Percentiles rank a stretch among this genome's conserved stretches.
These are phyloP conservation scores for Porcisia deanei DNA, from an alignment of 208 protist genomes.

Conservation along the genomic window DNA sequence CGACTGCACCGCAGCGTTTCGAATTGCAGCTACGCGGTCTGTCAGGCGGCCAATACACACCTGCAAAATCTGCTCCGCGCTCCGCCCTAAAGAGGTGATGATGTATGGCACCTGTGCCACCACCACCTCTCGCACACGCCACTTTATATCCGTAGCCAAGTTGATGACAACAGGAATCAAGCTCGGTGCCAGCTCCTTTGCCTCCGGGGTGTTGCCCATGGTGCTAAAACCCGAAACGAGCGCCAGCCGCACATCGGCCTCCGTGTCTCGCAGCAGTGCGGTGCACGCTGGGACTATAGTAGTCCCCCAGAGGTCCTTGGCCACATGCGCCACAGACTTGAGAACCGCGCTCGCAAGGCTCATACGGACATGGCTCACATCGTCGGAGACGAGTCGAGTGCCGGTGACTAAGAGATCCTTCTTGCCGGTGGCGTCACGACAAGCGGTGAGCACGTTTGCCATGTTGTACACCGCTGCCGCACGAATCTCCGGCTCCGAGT, in stretches of 20 bases:
- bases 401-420: conserved; percentile 76
- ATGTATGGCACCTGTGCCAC: conserved; percentile 84
- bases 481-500: conserved; percentile 84
- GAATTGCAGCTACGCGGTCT: conserved; percentile 88
- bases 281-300: conserved; percentile 81
- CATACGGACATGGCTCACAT: conserved; percentile 80
- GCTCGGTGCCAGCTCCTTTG: conserved; percentile 81
- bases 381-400: conserved; percentile 71
- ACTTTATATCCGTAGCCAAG: conserved; percentile 83
- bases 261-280: conserved; percentile 70
- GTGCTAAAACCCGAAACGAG: conserved; percentile 86
- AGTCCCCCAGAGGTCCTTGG: conserved; percentile 73
- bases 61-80: conserved; percentile 77
- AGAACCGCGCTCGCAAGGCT: conserved; percentile 85
- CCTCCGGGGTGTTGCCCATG: conserved; percentile 84
- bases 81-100: conserved; percentile 72
- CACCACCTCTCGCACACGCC: conserved; percentile 86
- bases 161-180: conserved; percentile 82
- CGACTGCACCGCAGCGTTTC: conserved; percentile 78
- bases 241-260: conserved; percentile 84
- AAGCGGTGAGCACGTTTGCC: conserved; percentile 60
- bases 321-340: conserved; percentile 73
- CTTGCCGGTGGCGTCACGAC: conserved; percentile 55
- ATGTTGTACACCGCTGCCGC: conserved; percentile 88
- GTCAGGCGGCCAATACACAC: conserved; percentile 77